Conservation (phyloP, 1,284 basidiomycete species). For the Anthracocystis panici-leucophaei region DNA sequence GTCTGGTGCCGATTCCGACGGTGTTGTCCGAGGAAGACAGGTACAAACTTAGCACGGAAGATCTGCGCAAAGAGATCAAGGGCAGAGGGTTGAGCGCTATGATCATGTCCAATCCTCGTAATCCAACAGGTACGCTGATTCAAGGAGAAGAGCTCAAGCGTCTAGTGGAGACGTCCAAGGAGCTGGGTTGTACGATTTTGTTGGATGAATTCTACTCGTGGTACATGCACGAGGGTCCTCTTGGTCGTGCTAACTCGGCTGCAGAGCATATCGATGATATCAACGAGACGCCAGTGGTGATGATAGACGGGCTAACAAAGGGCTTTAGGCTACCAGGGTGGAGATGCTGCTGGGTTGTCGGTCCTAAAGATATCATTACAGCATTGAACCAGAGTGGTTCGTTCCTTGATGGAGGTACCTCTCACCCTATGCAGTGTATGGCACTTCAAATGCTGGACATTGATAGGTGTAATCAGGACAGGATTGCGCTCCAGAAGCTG, state of each 20-base stretch:
- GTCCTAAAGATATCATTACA: slow-evolving; percentile 57
- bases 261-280: slow-evolving; percentile 86
- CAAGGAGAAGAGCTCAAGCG: slow-evolving; percentile 81
- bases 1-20: slow-evolving; percentile 78
- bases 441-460: slow-evolving; percentile 68
- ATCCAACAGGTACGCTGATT: slow-evolving; percentile 84
- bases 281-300: slow-evolving; percentile 81
- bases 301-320: slow-evolving; percentile 93
- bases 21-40: slow-evolving; percentile 71
- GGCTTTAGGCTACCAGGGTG: slow-evolving; percentile 72
- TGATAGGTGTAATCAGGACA: slow-evolving; percentile 78
- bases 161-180: slow-evolving; percentile 78
- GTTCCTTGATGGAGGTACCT: slow-evolving; percentile 59
- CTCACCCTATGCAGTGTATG: slow-evolving; percentile 59
- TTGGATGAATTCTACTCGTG: slow-evolving; percentile 93
- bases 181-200: slow-evolving; percentile 82
- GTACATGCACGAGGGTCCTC: slow-evolving; percentile 81
- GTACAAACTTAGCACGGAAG: slow-evolving; percentile 80
- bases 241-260: slow-evolving; percentile 84
- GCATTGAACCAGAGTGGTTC: slow-evolving; percentile 57
- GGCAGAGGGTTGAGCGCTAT: slow-evolving; percentile 81
- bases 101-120: slow-evolving; percentile 89
- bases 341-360: slow-evolving; percentile 89
- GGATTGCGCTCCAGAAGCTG: slow-evolving; percentile 74
- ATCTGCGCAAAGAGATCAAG: slow-evolving; percentile 68